Percentiles rank a stretch among this genome's conserved stretches.
These are phyloP conservation scores for Linderniella brevidens DNA, from an alignment of 257 asterid species.

Conservation along the genomic window DNA sequence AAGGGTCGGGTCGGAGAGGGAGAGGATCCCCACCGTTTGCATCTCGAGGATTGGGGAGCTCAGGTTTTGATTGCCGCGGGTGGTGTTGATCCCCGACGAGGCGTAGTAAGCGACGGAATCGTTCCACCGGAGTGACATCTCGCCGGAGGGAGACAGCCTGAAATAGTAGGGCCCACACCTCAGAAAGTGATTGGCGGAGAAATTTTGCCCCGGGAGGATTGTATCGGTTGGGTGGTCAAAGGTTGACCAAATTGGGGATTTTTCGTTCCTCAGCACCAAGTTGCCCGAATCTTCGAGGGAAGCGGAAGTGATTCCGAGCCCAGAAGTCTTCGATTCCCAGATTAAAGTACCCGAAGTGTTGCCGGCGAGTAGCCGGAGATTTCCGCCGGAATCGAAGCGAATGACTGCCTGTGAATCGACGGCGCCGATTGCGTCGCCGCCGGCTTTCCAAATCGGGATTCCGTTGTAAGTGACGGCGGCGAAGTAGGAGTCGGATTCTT, in stretches of 20 bases:
- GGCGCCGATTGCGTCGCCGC: conserved; percentile 5
- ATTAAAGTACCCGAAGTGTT: conserved; percentile 21
- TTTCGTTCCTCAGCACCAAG: conserved; percentile 36
- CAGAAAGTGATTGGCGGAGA: conserved; percentile 20
- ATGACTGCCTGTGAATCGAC: conserved; percentile 21
- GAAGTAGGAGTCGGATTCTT: conserved; percentile 17
- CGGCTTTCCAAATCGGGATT: conserved; percentile 24
- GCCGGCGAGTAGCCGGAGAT: conserved; percentile 38
- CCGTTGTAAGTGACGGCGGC: conserved; percentile 24
- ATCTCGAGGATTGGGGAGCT: conserved; percentile 35
- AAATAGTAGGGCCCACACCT: conserved; percentile 42
- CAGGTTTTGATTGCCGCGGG: conserved; percentile 16
- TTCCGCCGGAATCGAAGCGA: conserved; percentile 29
- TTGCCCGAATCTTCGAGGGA: conserved; percentile 26
- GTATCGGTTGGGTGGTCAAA: conserved; percentile 63
- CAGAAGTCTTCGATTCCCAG: conserved; percentile 34
- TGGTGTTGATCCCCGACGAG: conserved; percentile 40
- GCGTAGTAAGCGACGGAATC: conserved; percentile 31
- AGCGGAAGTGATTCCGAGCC: conserved; percentile 24
- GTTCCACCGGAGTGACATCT: conserved; percentile 58
- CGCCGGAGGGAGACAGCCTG: conserved; percentile 25
- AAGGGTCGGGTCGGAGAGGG: conserved; percentile 34
- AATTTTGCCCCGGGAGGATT: conserved; percentile 41
- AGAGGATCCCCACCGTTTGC: conserved; percentile 31
- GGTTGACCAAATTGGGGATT: conserved; percentile 44